These are phyloP conservation scores for Fusarium nisikadoi DNA, from an alignment of 2,329 filamentous ascomycete species.

Conservation along the genomic window DNA sequence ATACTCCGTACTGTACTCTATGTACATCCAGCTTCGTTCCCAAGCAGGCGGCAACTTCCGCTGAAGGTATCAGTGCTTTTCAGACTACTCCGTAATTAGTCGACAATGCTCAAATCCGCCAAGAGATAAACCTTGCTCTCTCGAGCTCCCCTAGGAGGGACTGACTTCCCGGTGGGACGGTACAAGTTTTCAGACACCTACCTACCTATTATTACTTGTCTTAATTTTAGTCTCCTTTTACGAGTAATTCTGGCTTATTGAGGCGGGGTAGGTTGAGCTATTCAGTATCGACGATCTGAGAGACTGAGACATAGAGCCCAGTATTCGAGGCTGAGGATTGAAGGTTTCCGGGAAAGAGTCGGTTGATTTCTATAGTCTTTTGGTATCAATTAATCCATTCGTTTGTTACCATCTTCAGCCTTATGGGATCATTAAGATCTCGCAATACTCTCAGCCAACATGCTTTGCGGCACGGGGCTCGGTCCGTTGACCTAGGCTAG, in stretches of 20 bases:
- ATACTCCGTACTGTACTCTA: background rate
- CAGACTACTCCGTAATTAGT: background rate
- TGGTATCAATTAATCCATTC: background rate
- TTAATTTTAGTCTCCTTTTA: conserved; percentile 8
- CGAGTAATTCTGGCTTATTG: background rate
- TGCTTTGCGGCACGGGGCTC: conserved; percentile 19
- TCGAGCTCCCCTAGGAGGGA: background rate
- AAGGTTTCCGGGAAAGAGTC: background rate
- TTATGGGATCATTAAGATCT: conserved; percentile 13
- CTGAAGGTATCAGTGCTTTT: background rate
- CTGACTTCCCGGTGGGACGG: conserved; percentile 15
- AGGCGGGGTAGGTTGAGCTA: conserved; percentile 15
- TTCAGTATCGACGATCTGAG: background rate
- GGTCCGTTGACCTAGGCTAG: conserved; percentile 12
- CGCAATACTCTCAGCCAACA: background rate
- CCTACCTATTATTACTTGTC: background rate
- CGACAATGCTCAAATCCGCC: conserved; percentile 2
- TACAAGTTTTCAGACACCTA: conserved; percentile 4
- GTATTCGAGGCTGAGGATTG: background rate
- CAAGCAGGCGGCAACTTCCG: conserved; percentile 11
- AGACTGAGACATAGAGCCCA: background rate
- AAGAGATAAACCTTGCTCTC: conserved; percentile 7
- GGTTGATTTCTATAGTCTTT: background rate
- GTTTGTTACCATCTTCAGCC: conserved; percentile 13
- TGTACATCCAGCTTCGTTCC: background rate